These are phyloP conservation scores for Teunomyces stri DNA, from an alignment of 805 yeast species.

Conservation along the genomic window DNA sequence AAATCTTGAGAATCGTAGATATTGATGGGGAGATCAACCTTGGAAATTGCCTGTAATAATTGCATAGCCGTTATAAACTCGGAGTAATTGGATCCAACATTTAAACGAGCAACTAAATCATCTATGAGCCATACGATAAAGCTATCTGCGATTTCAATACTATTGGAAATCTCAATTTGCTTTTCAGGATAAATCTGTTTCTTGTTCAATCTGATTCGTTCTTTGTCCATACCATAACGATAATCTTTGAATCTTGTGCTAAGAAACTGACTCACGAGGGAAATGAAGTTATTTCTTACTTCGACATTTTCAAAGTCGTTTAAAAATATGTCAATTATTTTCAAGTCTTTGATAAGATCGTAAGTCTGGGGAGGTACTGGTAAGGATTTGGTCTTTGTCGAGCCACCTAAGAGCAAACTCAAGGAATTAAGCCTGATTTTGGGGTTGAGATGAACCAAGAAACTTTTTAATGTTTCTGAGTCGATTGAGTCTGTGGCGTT, in stretches of 20 bases:
- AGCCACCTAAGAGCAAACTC: conserved; percentile 59
- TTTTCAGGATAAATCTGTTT: conserved; percentile 15
- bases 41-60: conserved; percentile 16
- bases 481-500: conserved; percentile 8
- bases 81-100: conserved; percentile 49
- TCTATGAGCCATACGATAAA: conserved; percentile 51
- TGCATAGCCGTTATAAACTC: conserved; percentile 21
- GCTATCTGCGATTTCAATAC: conserved; percentile 11
- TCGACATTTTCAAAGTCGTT: conserved; percentile 64
- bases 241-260: conserved; percentile 63
- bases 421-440: conserved; percentile 52
- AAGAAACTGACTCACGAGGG: conserved; percentile 61
- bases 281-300: conserved; percentile 61
- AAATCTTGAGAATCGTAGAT: conserved; percentile 13
- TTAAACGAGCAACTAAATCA: conserved; percentile 53
- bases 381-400: conserved; percentile 44
- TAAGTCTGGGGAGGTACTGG: conserved; percentile 49
- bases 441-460: conserved; percentile 48
- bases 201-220: conserved; percentile 37
- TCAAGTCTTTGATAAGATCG: conserved; percentile 38
- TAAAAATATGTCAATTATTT: conserved; percentile 47
- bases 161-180: conserved; percentile 7
- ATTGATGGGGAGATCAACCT: conserved; percentile 21
- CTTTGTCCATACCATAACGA: conserved; percentile 55
- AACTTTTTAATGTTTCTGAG: conserved; percentile 18